A percentile compares a stretch with the other conserved stretches of the same genome.
Evolutionary conservation across 106 monocot genomes (phyloP).

Genomic region (Dendrobium catenatum): DNA sequence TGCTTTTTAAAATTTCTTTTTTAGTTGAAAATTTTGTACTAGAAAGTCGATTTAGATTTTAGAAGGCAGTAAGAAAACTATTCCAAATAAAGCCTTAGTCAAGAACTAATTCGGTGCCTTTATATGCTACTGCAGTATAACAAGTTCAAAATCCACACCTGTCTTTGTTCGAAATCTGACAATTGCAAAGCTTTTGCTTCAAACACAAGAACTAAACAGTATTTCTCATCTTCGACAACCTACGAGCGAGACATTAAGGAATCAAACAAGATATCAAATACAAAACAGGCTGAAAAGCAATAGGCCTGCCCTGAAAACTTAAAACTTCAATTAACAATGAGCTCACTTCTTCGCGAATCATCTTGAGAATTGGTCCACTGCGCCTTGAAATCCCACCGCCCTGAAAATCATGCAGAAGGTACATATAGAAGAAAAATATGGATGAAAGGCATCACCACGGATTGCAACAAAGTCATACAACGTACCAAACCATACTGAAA

Average conservation of each 20-base stretch:
- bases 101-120: neutral
- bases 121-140: neutral
- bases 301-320: neutral
- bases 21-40: too few species aligned
- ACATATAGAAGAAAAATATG: neutral
- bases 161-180: slow-evolving; percentile 86
- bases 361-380: slow-evolving; percentile 73
- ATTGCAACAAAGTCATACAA: neutral
- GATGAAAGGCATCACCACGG: neutral
- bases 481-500: slow-evolving; percentile 97
- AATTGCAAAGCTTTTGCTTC: slow-evolving; percentile 84
- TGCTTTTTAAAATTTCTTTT: too few species aligned
- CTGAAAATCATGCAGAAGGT: slow-evolving; percentile 23
- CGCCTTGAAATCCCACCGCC: slow-evolving; percentile 86
- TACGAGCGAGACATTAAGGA: slow-evolving; percentile 11
- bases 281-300: neutral
- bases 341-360: slow-evolving; percentile 91
- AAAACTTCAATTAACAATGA: neutral
- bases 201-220: slow-evolving; percentile 83
- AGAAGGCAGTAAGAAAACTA: too few species aligned
- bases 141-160: slow-evolving; percentile 33
- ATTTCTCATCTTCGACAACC: slow-evolving; percentile 85
- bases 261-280: neutral
- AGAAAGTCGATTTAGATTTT: too few species aligned
- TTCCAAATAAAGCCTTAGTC: neutral